These are phyloP conservation scores for Termitomyces sp. DNA, from an alignment of 768 basidiomycete species.

Conservation along the genomic window DNA sequence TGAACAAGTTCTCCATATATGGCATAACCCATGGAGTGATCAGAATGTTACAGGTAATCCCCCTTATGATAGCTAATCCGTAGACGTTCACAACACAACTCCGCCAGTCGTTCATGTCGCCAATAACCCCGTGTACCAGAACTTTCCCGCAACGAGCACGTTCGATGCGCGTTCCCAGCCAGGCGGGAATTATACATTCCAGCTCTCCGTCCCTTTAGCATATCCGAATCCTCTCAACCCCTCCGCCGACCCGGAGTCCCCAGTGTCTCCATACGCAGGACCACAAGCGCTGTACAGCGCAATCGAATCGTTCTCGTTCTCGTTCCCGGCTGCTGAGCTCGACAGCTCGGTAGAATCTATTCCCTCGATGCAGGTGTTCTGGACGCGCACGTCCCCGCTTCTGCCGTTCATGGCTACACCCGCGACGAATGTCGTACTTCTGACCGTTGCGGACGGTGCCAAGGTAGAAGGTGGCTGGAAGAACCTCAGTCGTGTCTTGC, in stretches of 20 bases:
- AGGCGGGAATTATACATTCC: conserved; percentile 13
- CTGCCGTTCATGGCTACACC: conserved; percentile 14
- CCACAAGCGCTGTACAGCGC: conserved; percentile 14
- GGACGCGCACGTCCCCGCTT: conserved; percentile 14
- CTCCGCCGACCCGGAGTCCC: conserved; percentile 1
- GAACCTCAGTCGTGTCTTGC: conserved; percentile 1
- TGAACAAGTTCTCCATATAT: conserved; percentile 13
- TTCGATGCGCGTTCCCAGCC: conserved; percentile 11
- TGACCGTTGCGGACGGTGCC: conserved; percentile 10
- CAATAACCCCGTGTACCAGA: conserved; percentile 19
- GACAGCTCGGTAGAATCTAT: not conserved
- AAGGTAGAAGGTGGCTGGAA: conserved; percentile 12
- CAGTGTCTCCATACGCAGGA: conserved; percentile 8
- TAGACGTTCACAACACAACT: too few relatives aligned
- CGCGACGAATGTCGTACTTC: conserved; percentile 5
- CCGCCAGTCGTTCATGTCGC: conserved; percentile 15
- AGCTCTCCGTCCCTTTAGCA: conserved; percentile 13
- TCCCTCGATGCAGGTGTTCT: conserved; percentile 11
- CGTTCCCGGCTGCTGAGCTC: conserved; percentile 12
- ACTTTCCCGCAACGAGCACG: conserved; percentile 4
- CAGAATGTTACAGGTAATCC: conserved; percentile 13
- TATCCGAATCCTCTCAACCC: conserved; percentile 19
- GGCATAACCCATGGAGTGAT: conserved; percentile 17
- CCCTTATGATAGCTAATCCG: too few relatives aligned
- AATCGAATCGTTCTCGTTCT: conserved; percentile 19